These are phyloP conservation scores for Marvania coccoides DNA, from an alignment of 139 green algal genomes.

Conservation along the genomic window DNA sequence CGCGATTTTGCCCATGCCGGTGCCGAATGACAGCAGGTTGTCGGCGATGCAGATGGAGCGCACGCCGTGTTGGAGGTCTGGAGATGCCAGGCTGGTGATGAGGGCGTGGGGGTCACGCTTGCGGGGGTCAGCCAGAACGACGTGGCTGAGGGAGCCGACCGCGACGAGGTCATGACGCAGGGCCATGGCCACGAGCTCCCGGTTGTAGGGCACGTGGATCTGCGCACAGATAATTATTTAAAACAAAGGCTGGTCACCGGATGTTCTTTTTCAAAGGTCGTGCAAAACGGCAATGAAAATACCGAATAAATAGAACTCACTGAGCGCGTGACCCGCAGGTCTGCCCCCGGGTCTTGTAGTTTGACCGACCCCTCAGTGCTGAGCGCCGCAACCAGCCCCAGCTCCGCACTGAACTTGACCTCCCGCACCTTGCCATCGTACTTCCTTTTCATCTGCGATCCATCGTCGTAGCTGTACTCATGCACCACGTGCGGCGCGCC, in stretches of 20 bases:
- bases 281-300: not conserved
- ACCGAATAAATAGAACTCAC: not conserved
- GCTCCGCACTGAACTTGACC: slow-evolving; percentile 14
- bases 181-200: slow-evolving; percentile 52
- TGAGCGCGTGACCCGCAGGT: slow-evolving; percentile 9
- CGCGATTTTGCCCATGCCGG: slow-evolving; percentile 34
- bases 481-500: not conserved
- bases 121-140: slow-evolving; percentile 43
- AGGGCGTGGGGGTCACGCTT: not conserved
- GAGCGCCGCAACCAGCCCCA: slow-evolving; percentile 20
- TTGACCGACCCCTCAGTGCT: slow-evolving; percentile 28
- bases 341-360: slow-evolving; percentile 6
- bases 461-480: not conserved
- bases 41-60: slow-evolving; percentile 44
- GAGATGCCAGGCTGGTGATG: not conserved
- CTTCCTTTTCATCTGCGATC: not conserved
- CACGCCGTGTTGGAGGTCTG: slow-evolving; percentile 34
- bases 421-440: slow-evolving; percentile 33
- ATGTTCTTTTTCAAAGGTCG: not conserved
- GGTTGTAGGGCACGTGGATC: slow-evolving; percentile 15
- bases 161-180: slow-evolving; percentile 27
- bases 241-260: not conserved
- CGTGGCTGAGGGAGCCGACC: slow-evolving; percentile 33
- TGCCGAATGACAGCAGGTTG: slow-evolving; percentile 48
- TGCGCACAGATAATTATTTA: slow-evolving; percentile 11